phyloP scores from a whole-genome alignment of 129 eudicot species.

The Oenanthe sinensis region DNA sequence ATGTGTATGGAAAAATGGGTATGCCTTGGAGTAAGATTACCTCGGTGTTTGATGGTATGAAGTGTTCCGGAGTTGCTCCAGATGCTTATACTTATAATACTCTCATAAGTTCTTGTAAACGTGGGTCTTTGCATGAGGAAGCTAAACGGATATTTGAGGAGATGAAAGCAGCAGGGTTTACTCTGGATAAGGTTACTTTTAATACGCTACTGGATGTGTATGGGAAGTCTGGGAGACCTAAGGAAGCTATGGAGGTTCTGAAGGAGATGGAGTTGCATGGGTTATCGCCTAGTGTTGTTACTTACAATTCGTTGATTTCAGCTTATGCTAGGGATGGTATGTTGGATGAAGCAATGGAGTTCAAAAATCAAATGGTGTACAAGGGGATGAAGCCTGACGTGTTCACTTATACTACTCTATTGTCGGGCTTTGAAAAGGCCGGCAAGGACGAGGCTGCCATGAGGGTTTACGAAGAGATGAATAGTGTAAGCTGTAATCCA shows the following conservation, averaged over 20 bases:
- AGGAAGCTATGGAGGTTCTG: conserved; percentile 79
- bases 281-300: conserved; percentile 59
- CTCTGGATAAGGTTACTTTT: conserved; percentile 75
- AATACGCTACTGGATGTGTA: conserved; percentile 86
- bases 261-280: conserved; percentile 71
- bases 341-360: conserved; percentile 72
- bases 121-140: conserved; percentile 68
- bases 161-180: conserved; percentile 57
- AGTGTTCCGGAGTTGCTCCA: conserved; percentile 42
- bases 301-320: conserved; percentile 81
- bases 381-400: conserved; percentile 81
- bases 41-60: conserved; percentile 54
- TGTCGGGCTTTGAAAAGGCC: conserved; percentile 85
- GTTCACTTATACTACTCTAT: conserved; percentile 71
- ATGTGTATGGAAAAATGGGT: conserved; percentile 88
- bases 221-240: conserved; percentile 70
- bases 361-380: conserved; percentile 52
- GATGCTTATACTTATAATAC: conserved; percentile 86
- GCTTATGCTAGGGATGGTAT: conserved; percentile 72
- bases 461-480: conserved; percentile 75
- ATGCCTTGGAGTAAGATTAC: conserved; percentile 74
- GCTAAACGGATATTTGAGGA: conserved; percentile 69
- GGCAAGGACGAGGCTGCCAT: conserved; percentile 82
- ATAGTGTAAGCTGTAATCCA: conserved; percentile 58
- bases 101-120: conserved; percentile 65